Percentiles rank a stretch among this genome's conserved stretches.
Evolutionary conservation across 257 asterid genomes (phyloP).

Genomic region (Paraleonurus japonicus): DNA sequence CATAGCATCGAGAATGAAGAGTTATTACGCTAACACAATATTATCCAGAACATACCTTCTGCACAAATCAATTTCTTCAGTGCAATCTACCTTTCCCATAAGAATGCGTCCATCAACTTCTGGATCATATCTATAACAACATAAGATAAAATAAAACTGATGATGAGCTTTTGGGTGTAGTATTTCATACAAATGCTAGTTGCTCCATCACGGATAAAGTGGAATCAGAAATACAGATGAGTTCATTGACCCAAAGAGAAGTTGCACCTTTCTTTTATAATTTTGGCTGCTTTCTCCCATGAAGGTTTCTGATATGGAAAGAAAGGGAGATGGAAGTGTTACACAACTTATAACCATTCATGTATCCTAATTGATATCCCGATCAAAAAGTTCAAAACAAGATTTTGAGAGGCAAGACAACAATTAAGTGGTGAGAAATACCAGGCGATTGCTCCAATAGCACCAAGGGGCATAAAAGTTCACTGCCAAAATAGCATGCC

Average conservation of each 20-base stretch:
- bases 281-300: slow-evolving; percentile 96
- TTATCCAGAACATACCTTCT: slow-evolving; percentile 55
- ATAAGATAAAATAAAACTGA: slow-evolving; percentile 17
- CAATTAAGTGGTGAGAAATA: slow-evolving; percentile 29
- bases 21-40: slow-evolving; percentile 1
- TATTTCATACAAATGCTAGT: slow-evolving; percentile 13
- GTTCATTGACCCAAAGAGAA: slow-evolving; percentile 24
- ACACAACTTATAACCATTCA: slow-evolving; percentile 22
- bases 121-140: slow-evolving; percentile 57
- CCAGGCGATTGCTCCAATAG: slow-evolving; percentile 91
- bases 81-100: slow-evolving; percentile 89
- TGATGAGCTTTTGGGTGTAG: slow-evolving; percentile 29
- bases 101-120: slow-evolving; percentile 86
- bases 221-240: slow-evolving; percentile 7
- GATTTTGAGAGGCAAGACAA: slow-evolving; percentile 23
- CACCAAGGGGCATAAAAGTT: slow-evolving; percentile 99
- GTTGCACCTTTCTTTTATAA: slow-evolving; percentile 71
- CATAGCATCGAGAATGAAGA: slow-evolving; percentile 12
- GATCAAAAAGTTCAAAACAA: background rate
- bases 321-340: slow-evolving; percentile 19
- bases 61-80: slow-evolving; percentile 74
- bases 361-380: slow-evolving; percentile 5
- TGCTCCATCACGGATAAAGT: slow-evolving; percentile 26
- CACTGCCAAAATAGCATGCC: slow-evolving; percentile 78
- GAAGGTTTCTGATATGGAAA: slow-evolving; percentile 77